Conservation (phyloP, 2,329 filamentous ascomycete genomes). For the Aureobasidium sp. region DNA sequence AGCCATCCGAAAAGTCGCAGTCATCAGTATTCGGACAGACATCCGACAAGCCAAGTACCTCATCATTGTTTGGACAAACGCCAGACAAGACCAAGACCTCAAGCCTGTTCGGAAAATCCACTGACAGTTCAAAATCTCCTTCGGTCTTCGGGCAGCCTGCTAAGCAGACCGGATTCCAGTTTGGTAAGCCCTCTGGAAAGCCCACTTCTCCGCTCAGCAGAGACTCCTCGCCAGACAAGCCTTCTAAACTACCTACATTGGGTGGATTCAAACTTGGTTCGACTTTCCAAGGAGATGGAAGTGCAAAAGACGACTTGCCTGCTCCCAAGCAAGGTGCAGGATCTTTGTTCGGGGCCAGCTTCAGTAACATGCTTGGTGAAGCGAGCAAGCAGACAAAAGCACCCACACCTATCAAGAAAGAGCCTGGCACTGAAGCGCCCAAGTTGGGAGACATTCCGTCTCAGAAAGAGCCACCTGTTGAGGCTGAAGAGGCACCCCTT, state of each 20-base stretch:
- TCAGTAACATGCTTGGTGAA: conserved; percentile 26
- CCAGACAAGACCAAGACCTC: conserved; percentile 3
- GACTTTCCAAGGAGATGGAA: conserved; percentile 59
- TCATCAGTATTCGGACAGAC: conserved; percentile 3
- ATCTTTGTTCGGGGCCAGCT: conserved; percentile 28
- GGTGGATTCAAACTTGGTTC: conserved; percentile 60
- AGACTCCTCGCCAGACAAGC: conserved; percentile 15
- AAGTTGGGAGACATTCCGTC: conserved; percentile 30
- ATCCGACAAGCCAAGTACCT: background rate
- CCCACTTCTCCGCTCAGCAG: conserved; percentile 17
- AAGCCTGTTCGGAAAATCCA: background rate
- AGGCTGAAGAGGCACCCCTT: conserved; percentile 23
- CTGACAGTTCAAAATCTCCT: background rate
- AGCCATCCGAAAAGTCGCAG: background rate
- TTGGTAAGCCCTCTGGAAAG: conserved; percentile 19
- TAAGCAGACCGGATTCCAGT: conserved; percentile 12
- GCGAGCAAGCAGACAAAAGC: conserved; percentile 32
- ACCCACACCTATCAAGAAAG: conserved; percentile 33
- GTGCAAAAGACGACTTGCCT: conserved; percentile 52
- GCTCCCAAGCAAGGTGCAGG: conserved; percentile 34
- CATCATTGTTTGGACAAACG: background rate
- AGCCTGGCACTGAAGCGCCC: conserved; percentile 28
- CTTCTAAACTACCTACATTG: conserved; percentile 28
- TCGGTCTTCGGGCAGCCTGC: conserved; percentile 1
- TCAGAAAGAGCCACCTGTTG: conserved; percentile 17